Conservation (phyloP, 805 yeast species). For the Kodamaea neixiangensis region DNA sequence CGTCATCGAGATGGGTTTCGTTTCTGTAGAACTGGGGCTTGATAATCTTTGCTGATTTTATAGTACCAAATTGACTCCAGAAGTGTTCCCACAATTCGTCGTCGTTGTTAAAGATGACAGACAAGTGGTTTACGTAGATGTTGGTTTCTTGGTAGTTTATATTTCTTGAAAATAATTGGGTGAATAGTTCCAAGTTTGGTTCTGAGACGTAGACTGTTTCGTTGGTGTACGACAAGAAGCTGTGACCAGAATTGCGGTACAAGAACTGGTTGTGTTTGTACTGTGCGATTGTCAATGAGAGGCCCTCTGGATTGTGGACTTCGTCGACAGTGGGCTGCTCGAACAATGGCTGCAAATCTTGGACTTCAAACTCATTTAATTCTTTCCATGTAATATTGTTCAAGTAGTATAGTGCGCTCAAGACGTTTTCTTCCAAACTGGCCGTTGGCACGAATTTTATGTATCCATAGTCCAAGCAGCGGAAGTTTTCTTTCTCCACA, state of each 20-base stretch:
- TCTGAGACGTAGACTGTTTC: constrained; percentile 1
- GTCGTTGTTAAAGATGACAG: constrained; percentile 54
- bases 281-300: constrained; percentile 36
- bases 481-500: background rate
- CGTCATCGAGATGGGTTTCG: constrained; percentile 15
- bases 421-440: constrained; percentile 46
- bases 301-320: constrained; percentile 1
- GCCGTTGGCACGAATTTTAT: constrained; percentile 43
- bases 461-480: constrained; percentile 46
- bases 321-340: constrained; percentile 4
- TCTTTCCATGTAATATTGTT: constrained; percentile 47
- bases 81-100: constrained; percentile 43
- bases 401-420: constrained; percentile 50
- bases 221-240: constrained; percentile 7
- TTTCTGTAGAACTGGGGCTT: constrained; percentile 40
- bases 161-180: constrained; percentile 20
- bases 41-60: constrained; percentile 44
- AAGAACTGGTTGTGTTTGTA: constrained; percentile 37
- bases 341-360: constrained; percentile 11
- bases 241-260: constrained; percentile 7
- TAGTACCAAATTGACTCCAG: constrained; percentile 41
- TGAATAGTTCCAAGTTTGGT: constrained; percentile 6
- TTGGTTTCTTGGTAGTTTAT: constrained; percentile 63
- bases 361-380: constrained; percentile 29
- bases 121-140: constrained; percentile 68